phyloP scores from a whole-genome alignment of 176 grass and related monocot species.

The Thinopyrum elongatum region DNA sequence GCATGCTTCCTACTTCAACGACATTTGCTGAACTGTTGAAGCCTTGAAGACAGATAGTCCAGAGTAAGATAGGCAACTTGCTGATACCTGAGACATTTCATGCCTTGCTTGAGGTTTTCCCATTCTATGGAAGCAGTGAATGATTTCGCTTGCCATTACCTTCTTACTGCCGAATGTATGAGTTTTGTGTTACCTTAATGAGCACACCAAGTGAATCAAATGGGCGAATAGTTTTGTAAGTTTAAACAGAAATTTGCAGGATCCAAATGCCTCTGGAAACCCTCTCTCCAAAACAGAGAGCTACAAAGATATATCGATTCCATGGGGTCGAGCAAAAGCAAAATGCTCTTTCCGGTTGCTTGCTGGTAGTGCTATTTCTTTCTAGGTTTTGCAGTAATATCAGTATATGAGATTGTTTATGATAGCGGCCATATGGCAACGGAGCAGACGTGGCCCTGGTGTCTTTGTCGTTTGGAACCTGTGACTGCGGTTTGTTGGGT shows the following conservation, averaged over 20 bases:
- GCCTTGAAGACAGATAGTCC: not conserved
- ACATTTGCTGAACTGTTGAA: not conserved
- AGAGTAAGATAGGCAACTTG: not conserved
- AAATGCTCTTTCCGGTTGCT: not conserved
- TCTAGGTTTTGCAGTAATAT: not conserved
- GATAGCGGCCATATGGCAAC: not conserved
- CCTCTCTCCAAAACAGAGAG: not conserved
- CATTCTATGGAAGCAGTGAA: not conserved
- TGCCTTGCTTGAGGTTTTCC: conserved; percentile 29
- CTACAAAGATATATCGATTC: not conserved
- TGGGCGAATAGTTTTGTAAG: not conserved
- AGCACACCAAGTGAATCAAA: not conserved
- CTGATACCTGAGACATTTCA: not conserved
- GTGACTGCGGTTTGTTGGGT: no score
- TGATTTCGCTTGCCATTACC: not conserved
- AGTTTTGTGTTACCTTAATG: not conserved
- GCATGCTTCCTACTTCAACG: not conserved
- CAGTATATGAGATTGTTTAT: not conserved
- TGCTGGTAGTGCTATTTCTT: not conserved
- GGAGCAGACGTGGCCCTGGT: no score
- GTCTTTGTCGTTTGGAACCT: no score
- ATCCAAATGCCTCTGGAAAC: not conserved
- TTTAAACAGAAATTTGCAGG: not conserved
- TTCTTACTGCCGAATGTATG: not conserved
- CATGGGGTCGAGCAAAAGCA: not conserved